phyloP scores from a whole-genome alignment of 202 grass and related monocot genomes.

The Schoenoplectus tabernaemontani region DNA sequence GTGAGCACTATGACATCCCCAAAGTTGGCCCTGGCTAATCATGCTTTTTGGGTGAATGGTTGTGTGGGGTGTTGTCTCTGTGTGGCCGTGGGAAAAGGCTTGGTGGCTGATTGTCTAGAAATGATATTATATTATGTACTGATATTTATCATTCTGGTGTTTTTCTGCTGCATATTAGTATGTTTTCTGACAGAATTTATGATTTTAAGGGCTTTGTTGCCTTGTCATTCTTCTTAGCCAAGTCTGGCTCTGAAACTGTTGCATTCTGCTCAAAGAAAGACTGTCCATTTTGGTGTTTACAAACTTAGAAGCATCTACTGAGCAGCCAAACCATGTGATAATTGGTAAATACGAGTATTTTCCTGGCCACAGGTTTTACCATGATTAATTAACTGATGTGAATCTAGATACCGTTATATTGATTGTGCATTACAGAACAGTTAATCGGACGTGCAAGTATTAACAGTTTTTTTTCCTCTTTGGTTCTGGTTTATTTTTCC shows the following conservation, averaged over 20 bases:
- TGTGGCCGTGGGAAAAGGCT: not conserved
- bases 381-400: not conserved
- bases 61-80: no score
- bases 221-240: not conserved
- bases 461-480: no score
- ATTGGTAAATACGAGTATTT: not conserved
- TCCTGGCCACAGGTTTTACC: not conserved
- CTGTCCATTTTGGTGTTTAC: not conserved
- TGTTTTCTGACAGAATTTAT: not conserved
- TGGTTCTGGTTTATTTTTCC: no score
- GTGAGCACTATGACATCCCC: conserved; percentile 94
- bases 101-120: not conserved
- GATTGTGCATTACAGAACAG: not conserved
- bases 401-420: not conserved
- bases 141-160: not conserved
- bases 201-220: not conserved
- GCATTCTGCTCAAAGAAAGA: not conserved
- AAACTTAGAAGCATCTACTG: not conserved
- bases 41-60: not conserved
- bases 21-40: conserved; percentile 92
- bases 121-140: not conserved
- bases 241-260: not conserved
- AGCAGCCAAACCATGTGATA: not conserved
- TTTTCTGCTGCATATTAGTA: not conserved
- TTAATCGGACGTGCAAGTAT: no score